Conservation (phyloP, 1,284 basidiomycete species). For the Thelephora terrestris region DNA sequence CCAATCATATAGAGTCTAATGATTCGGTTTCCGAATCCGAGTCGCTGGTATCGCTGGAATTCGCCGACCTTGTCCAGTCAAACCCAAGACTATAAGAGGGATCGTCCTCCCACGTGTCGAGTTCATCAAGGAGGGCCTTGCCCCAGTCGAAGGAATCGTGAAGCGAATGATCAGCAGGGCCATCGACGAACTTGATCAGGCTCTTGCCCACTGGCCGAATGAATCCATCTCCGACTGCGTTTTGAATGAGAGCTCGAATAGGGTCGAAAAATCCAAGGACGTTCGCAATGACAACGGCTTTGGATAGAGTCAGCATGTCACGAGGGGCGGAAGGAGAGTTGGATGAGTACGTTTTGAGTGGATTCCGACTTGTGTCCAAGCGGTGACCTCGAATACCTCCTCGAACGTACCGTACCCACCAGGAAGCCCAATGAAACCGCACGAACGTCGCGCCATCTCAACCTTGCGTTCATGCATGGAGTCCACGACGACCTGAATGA, state of each 20-base stretch:
- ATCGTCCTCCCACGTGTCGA: conserved; percentile 50
- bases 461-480: conserved; percentile 92
- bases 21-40: too few species aligned
- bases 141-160: conserved; percentile 73
- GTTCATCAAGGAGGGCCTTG: conserved; percentile 49
- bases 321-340: background rate
- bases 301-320: background rate
- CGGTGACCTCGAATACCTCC: conserved; percentile 85
- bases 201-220: conserved; percentile 51
- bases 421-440: conserved; percentile 80
- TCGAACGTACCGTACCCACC: conserved; percentile 92
- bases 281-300: conserved; percentile 77
- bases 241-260: conserved; percentile 61
- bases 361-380: conserved; percentile 88
- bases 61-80: conserved; percentile 21
- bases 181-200: conserved; percentile 65
- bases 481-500: conserved; percentile 53
- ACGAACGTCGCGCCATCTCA: conserved; percentile 72
- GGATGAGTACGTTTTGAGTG: conserved; percentile 68
- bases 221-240: conserved; percentile 65
- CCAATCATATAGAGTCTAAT: too few species aligned
- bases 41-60: too few species aligned
- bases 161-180: conserved; percentile 43
- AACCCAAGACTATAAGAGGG: conserved; percentile 11
- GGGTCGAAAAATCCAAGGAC: conserved; percentile 75